Evolutionary conservation across 352 stramenopile genomes (phyloP).

Genomic region (Globisporangium carolinianum): DNA sequence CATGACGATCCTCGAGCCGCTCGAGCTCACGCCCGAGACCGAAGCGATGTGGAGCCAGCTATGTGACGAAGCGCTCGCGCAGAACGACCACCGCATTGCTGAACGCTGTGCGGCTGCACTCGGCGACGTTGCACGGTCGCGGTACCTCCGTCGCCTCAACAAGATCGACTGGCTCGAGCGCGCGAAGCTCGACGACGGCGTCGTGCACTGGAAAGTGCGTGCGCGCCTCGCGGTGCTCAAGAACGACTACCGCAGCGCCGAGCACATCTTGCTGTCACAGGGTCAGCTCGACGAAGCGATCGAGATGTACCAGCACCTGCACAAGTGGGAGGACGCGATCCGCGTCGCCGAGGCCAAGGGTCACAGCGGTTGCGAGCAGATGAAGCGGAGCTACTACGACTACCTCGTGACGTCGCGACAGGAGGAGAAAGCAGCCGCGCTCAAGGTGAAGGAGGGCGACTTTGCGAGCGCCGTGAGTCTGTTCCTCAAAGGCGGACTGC

Average conservation of each 20-base stretch:
- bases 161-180: constrained; percentile 84
- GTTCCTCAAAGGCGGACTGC: constrained; percentile 90
- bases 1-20: constrained; percentile 90
- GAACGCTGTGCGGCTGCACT: constrained; percentile 88
- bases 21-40: constrained; percentile 89
- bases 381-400: constrained; percentile 90
- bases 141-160: constrained; percentile 88
- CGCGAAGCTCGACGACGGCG: constrained; percentile 63
- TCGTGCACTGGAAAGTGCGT: constrained; percentile 85
- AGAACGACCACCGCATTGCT: constrained; percentile 87
- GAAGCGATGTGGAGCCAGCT: constrained; percentile 94
- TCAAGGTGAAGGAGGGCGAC: constrained; percentile 91
- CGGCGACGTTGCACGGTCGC: constrained; percentile 83
- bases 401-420: constrained; percentile 90
- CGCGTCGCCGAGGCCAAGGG: constrained; percentile 83
- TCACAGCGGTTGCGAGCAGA: constrained; percentile 70
- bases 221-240: constrained; percentile 79
- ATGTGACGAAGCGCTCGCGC: constrained; percentile 69
- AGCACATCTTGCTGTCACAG: constrained; percentile 89
- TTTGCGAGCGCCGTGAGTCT: constrained; percentile 87
- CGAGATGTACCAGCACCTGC: constrained; percentile 92
- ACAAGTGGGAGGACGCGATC: constrained; percentile 94
- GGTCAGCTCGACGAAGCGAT: constrained; percentile 91
- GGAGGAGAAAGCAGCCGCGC: constrained; percentile 85
- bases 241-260: constrained; percentile 87